Evolutionary conservation across 192 early-diverging fungal genomes (phyloP), one percentile per base, ranked within the genome.

Genomic region (Coemansia sp.): DNA sequence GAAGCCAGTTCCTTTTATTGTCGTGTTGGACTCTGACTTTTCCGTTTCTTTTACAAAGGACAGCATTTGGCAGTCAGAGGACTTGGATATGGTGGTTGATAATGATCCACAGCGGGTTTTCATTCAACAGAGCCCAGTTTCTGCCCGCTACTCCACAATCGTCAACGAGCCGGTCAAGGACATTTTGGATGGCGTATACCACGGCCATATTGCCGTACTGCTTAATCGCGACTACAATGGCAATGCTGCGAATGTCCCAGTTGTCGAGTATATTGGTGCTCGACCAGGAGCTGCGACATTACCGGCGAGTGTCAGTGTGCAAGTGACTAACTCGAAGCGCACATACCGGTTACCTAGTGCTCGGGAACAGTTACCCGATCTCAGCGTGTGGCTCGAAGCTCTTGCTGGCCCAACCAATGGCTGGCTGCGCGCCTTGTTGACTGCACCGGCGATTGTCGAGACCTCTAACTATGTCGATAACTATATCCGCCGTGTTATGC

Each of bases 1-100:
- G 72, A 97, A 95, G 84, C 95, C 95, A 18, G 91, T 95, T 12
- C 93, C 97, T 40, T 98, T 95, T 84, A 92, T 98, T 67, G 92
- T 93, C 9, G 89, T 92, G 18, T 79, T 98, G 33, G 95, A 97
- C 75, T 90, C 92, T 60, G 91, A 94, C 79, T 95, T 98, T 84
- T 92, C 94, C 63, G 86, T 90, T 51, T 93, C 93, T 91, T 91
- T 97, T 80, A 93, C 91, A 85, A 97, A 97, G 86, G 93, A 96
- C 77, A 93, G 90, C 12, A 81, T 93, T 29, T 97, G 94, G 94
- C 93, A 95, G 76, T 90, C 92, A 1, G 94, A 98, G 70, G 90
- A 95, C 70, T 77, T 97, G 8, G 91, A 92, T 52, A 89, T 93
- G 41, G 88, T 97, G 38, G 87, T 91, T 31, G 94, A 87, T 59